Base-by-base conservation (phyloP, 1,284 basidiomycete genomes). In the Sanghuangporus baumii region DNA sequence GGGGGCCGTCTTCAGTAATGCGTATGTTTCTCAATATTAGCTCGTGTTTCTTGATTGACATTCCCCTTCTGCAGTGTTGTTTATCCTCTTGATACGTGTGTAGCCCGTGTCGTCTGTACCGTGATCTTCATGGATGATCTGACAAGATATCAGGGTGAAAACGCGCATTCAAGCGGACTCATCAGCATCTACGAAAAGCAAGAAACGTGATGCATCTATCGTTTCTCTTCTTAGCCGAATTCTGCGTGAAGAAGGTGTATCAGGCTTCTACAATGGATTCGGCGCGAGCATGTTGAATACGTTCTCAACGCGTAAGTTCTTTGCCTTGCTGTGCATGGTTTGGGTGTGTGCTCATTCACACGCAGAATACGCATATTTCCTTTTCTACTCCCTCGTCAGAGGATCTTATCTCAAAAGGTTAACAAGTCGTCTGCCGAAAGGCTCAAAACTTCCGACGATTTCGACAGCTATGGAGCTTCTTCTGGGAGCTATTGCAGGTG, bases 201-300 rank as follows among this genome's bases (percentile, higher is more conserved):
- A 83, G 67, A 57, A 83, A 81, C 69, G 79, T 80, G 51, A 82
- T 14, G 74, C 82, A n/a, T 84, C 84, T 6, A 83, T 96, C 75
- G 70, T 88, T 34, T 72, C 80, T 14, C 79, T 95, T 62, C 73
- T 96, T 37, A 67, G 87, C 60, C 79, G 82, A 68, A 89, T 96
- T 67, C 78, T 93, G 70, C 83, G 82, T 67, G 85, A 86, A 66
- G 93, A 97, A 67, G 95, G 95, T 0, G 68, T 96, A 59, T 65
- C 73, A 6, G 96, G 94, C 0, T 88, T 90, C 71, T 99, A 98
- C 78, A 87, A 89, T 65, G 97, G 97, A 4, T 99, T 98, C 72
- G 82, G 86, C 43, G 97, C 97, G n/a, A 98, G 91, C 64, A 98
- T 99, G 96, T 80, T 98, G 69, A 98, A 98, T 75, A 96, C 94